phyloP scores from a whole-genome alignment of 2,329 filamentous ascomycete species.

The Penicillium polonicum region DNA sequence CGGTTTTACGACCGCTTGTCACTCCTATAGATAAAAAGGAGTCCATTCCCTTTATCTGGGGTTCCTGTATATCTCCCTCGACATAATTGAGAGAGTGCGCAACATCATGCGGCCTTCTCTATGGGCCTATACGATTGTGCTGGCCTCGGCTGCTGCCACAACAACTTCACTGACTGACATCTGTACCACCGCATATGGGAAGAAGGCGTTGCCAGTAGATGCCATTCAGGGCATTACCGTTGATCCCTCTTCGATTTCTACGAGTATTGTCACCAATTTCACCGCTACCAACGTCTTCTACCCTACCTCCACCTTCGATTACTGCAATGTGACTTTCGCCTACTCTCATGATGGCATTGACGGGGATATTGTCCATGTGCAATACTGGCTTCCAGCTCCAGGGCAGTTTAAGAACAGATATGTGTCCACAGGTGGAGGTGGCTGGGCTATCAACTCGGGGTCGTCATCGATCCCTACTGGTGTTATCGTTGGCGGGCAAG shows the following conservation, averaged over 20 bases:
- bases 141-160: not conserved
- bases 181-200: not conserved
- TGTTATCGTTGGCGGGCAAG: too few species aligned
- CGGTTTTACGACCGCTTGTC: not conserved
- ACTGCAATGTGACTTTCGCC: constrained; percentile 50
- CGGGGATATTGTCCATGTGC: too few species aligned
- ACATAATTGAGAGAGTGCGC: not conserved
- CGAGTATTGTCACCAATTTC: not conserved
- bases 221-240: not conserved
- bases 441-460: too few species aligned
- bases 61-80: not conserved
- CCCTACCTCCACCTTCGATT: constrained; percentile 2
- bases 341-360: constrained; percentile 32
- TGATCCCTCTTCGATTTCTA: not conserved
- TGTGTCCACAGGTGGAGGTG: too few species aligned
- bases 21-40: not conserved
- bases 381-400: too few species aligned
- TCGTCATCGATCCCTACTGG: too few species aligned
- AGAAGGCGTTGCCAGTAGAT: not conserved
- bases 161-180: not conserved
- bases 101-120: not conserved
- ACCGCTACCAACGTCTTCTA: not conserved
- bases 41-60: not conserved
- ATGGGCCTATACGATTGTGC: not conserved
- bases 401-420: too few species aligned